Evolutionary conservation across 2,329 filamentous ascomycete species (phyloP).

Genomic region (Colletotrichum limetticola): DNA sequence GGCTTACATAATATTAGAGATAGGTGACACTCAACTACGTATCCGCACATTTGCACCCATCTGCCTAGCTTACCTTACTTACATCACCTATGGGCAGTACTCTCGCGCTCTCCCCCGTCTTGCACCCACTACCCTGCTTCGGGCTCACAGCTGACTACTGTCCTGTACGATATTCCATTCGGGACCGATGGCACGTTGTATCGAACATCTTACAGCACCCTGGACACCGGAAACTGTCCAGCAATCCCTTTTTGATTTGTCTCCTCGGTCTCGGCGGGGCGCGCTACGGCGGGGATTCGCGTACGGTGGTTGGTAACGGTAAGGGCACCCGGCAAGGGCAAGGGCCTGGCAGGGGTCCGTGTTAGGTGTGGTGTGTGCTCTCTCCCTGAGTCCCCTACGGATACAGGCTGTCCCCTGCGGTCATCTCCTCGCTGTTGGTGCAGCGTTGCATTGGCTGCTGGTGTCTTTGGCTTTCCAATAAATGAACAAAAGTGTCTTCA

Average conservation of each 20-base stretch:
- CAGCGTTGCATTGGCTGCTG: neutral
- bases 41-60: too few relatives aligned
- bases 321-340: neutral
- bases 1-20: too few relatives aligned
- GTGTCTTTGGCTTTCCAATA: neutral
- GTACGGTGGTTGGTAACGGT: neutral
- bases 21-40: too few relatives aligned
- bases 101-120: neutral
- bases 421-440: neutral
- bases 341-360: neutral
- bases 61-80: too few relatives aligned
- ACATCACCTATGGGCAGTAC: neutral
- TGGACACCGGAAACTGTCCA: neutral
- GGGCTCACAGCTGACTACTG: neutral
- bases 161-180: neutral
- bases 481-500: neutral
- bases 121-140: neutral
- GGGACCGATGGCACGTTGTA: neutral
- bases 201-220: neutral
- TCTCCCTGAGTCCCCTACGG: too few relatives aligned
- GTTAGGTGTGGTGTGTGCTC: neutral
- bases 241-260: neutral
- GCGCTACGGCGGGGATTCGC: neutral
- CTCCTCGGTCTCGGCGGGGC: slow-evolving; percentile 9
- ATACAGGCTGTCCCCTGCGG: neutral